Evolutionary conservation across 2,329 filamentous ascomycete species (phyloP).

Genomic region (Paraphaeosphaeria minitans): DNA sequence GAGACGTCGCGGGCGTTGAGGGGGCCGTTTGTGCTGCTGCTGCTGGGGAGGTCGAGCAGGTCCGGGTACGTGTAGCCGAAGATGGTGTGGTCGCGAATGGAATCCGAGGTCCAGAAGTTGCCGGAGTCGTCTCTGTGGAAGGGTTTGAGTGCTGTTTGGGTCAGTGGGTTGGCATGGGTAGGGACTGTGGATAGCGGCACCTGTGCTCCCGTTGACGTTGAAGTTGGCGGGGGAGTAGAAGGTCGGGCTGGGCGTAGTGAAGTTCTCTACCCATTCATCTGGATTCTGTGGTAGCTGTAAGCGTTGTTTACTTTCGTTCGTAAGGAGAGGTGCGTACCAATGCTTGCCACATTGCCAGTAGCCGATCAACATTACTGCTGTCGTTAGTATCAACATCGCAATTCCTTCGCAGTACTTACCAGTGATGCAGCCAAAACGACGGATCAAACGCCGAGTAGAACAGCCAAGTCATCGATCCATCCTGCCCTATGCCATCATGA

Average conservation of each 20-base stretch:
- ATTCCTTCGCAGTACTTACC: constrained; percentile 30
- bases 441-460: constrained; percentile 80
- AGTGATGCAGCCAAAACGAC: constrained; percentile 77
- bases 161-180: not conserved
- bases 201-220: constrained; percentile 60
- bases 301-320: too few relatives aligned
- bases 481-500: constrained; percentile 32
- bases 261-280: constrained; percentile 66
- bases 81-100: constrained; percentile 60
- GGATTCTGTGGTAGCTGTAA: constrained; percentile 57
- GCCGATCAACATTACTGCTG: constrained; percentile 69
- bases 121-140: constrained; percentile 66
- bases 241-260: constrained; percentile 58
- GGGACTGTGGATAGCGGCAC: constrained; percentile 25
- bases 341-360: constrained; percentile 78
- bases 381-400: not conserved
- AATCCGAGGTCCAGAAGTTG: constrained; percentile 71
- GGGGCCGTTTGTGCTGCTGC: constrained; percentile 74
- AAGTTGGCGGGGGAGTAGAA: constrained; percentile 64
- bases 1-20: constrained; percentile 47
- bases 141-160: constrained; percentile 60
- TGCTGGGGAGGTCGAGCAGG: constrained; percentile 64
- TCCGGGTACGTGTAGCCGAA: constrained; percentile 82
- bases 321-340: constrained; percentile 47
- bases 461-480: constrained; percentile 59